Percentiles rank a stretch among this genome's conserved stretches.
Conservation (phyloP, 768 basidiomycete genomes). For the Floccularia luteovirens region DNA sequence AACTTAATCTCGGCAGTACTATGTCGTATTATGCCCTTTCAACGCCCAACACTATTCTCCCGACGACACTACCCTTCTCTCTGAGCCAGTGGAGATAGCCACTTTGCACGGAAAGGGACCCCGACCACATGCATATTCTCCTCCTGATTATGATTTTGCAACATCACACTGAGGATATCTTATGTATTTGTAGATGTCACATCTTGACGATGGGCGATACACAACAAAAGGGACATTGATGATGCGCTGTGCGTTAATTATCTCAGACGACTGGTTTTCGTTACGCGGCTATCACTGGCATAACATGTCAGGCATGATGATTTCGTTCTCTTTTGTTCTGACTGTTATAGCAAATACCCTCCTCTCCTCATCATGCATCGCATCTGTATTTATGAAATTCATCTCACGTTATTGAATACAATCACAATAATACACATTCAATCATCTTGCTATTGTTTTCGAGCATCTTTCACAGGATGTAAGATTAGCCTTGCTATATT, state of each 20-base stretch:
- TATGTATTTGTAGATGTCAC: slow-evolving; percentile 11
- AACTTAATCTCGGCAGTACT: slow-evolving; percentile 26
- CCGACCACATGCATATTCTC: slow-evolving; percentile 39
- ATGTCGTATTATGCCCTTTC: slow-evolving; percentile 38
- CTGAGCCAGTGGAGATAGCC: slow-evolving; percentile 44
- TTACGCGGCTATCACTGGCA: too few relatives aligned
- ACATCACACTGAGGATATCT: slow-evolving; percentile 21
- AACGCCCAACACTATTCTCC: slow-evolving; percentile 27
- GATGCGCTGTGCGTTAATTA: background rate
- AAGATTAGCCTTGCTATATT: too few relatives aligned
- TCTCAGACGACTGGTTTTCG: background rate
- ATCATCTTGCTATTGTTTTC: too few relatives aligned
- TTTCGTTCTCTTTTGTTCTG: background rate
- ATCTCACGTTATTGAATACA: too few relatives aligned
- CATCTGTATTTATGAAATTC: too few relatives aligned
- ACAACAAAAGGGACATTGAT: too few relatives aligned
- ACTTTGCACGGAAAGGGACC: slow-evolving; percentile 45
- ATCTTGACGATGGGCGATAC: too few relatives aligned
- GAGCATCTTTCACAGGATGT: too few relatives aligned
- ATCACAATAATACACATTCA: too few relatives aligned
- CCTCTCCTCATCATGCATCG: too few relatives aligned
- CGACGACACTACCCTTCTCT: slow-evolving; percentile 30
- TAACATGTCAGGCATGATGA: too few relatives aligned
- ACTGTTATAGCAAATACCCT: background rate
- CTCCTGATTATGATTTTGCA: slow-evolving; percentile 38